Evolutionary conservation across 1,284 basidiomycete species (phyloP).

Genomic region (Cryptococcus neoformans): DNA sequence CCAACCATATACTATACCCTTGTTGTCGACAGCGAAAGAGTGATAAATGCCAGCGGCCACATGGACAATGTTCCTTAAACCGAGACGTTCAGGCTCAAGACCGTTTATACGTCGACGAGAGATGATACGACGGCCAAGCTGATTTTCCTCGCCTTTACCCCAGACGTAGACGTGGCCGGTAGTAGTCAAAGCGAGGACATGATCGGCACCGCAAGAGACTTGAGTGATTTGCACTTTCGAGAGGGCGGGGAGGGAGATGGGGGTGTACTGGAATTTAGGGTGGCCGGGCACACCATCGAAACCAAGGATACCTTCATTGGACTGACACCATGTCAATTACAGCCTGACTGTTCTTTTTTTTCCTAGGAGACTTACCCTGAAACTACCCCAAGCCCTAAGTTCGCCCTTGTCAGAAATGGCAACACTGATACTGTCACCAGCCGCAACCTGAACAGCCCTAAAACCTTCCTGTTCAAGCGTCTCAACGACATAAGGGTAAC

Average conservation of each 20-base stretch:
- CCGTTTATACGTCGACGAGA: constrained; percentile 78
- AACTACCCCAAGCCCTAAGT: constrained; percentile 85
- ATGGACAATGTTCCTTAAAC: constrained; percentile 68
- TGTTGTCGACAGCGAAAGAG: constrained; percentile 82
- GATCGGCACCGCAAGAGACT: constrained; percentile 78
- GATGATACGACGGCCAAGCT: constrained; percentile 77
- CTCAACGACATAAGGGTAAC: constrained; percentile 69
- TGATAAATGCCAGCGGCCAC: constrained; percentile 80
- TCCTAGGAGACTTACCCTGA: constrained; percentile 66
- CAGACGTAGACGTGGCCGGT: constrained; percentile 73
- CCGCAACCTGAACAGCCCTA: constrained; percentile 74
- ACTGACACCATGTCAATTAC: constrained; percentile 28
- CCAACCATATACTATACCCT: constrained; percentile 84
- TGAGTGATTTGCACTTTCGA: constrained; percentile 61
- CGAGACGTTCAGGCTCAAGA: constrained; percentile 68
- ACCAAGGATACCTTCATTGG: constrained; percentile 77
- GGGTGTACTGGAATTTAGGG: constrained; percentile 50
- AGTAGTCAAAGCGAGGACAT: constrained; percentile 79
- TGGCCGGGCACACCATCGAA: constrained; percentile 63
- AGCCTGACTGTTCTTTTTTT: no score
- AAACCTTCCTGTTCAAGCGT: constrained; percentile 68
- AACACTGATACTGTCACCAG: constrained; percentile 80
- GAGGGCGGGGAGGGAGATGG: constrained; percentile 50
- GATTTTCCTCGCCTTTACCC: constrained; percentile 81
- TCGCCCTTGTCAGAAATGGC: constrained; percentile 75